These are phyloP conservation scores for Eucalyptus virginea DNA, from an alignment of 345 rosid genomes.

Conservation along the genomic window DNA sequence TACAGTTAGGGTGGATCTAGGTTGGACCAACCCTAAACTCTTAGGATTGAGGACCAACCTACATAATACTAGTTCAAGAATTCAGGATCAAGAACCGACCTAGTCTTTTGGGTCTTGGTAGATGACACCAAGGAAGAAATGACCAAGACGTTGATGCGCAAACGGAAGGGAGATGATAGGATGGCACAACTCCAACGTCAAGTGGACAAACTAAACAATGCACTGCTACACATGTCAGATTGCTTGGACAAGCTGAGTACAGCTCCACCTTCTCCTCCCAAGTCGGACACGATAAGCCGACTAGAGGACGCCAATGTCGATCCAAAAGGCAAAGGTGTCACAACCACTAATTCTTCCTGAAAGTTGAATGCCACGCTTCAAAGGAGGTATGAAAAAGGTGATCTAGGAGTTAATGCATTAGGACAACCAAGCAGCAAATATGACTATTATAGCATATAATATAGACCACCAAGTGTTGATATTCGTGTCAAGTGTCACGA, in stretches of 20 bases:
- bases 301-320: too few species aligned
- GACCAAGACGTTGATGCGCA: too few species aligned
- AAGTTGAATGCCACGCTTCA: neutral
- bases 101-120: too few species aligned
- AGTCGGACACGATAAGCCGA: too few species aligned
- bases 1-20: accelerated
- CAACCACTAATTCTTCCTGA: neutral
- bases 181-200: too few species aligned
- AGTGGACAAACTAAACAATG: neutral
- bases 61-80: too few species aligned
- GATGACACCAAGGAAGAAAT: too few species aligned
- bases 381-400: neutral
- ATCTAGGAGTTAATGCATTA: neutral
- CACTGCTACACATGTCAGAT: neutral
- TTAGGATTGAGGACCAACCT: accelerated
- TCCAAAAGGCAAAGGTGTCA: neutral
- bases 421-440: neutral
- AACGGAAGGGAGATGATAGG: accelerated
- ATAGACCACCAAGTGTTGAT: too few species aligned
- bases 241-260: neutral
- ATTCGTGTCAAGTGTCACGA: too few species aligned
- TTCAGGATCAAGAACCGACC: accelerated
- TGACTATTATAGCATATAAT: neutral
- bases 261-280: neutral
- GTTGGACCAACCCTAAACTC: accelerated